phyloP scores from a whole-genome alignment of 306 rosid genomes.

The Cucurbita maxima region DNA sequence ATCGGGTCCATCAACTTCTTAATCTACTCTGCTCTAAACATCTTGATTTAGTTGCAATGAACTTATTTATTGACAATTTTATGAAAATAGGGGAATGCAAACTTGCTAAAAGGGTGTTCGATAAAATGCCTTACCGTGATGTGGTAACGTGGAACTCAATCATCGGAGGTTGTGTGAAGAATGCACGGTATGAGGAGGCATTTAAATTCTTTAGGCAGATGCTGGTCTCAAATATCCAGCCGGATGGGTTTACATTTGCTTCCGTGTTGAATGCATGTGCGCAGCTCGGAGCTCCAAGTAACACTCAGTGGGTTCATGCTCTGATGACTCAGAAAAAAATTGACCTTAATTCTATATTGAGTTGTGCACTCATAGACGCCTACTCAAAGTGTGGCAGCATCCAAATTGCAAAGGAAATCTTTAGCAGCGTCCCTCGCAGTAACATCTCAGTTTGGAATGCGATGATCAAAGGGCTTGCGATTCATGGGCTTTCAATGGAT shows the following conservation, averaged over 20 bases:
- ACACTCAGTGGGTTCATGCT: conserved; percentile 47
- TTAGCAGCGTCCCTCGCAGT: conserved; percentile 18
- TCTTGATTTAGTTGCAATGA: conserved; percentile 17
- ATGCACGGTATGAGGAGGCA: conserved; percentile 25
- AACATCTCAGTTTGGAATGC: conserved; percentile 64
- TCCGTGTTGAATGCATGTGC: conserved; percentile 46
- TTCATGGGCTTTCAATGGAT: conserved; percentile 51
- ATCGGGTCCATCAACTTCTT: conserved; percentile 16
- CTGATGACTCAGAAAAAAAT: conserved; percentile 34
- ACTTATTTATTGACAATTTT: conserved; percentile 22
- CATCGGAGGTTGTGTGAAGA: conserved; percentile 47
- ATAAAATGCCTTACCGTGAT: conserved; percentile 31
- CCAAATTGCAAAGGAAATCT: conserved; percentile 29
- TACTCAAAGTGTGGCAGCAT: conserved; percentile 61
- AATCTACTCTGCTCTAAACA: conserved; percentile 9
- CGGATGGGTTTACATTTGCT: conserved; percentile 63
- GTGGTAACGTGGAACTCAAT: conserved; percentile 54
- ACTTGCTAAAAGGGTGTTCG: conserved; percentile 37
- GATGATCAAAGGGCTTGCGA: conserved; percentile 55
- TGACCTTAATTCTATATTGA: conserved; percentile 35
- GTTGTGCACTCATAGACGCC: conserved; percentile 50
- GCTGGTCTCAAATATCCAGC: conserved; percentile 28
- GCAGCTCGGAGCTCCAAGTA: conserved; percentile 33
- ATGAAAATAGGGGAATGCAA: conserved; percentile 33
- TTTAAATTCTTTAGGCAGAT: conserved; percentile 27